phyloP scores from a whole-genome alignment of 169 alveolate genomes.

The Eimeria necatrix region DNA sequence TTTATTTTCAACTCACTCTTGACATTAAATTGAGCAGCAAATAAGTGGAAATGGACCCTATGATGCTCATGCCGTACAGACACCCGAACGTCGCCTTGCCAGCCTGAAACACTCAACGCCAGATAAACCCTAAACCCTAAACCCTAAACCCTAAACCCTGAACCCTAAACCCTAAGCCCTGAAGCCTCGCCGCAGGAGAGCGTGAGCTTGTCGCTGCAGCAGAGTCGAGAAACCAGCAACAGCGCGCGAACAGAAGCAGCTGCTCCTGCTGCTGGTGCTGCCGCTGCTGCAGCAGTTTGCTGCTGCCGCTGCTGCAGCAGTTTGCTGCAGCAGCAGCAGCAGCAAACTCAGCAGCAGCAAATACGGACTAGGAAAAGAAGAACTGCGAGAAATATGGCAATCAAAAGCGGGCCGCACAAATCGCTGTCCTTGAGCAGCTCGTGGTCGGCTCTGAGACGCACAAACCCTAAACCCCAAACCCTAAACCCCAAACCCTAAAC shows the following conservation, averaged over 20 bases:
- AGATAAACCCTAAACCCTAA: neutral
- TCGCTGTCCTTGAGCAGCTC: constrained; percentile 47
- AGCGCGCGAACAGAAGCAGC: neutral
- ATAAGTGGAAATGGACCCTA: constrained; percentile 87
- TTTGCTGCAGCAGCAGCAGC: neutral
- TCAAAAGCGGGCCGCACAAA: constrained; percentile 64
- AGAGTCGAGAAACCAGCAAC: too few relatives aligned
- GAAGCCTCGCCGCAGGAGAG: neutral
- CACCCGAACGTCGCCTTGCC: constrained; percentile 88
- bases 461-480: too few relatives aligned
- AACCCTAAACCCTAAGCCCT: neutral
- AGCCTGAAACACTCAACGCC: neutral
- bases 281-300: too few relatives aligned
- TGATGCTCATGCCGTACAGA: constrained; percentile 88
- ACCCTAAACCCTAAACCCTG: neutral
- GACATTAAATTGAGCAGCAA: constrained; percentile 88
- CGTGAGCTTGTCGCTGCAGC: too few relatives aligned
- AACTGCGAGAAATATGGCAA: constrained; percentile 61
- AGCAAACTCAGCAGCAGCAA: neutral
- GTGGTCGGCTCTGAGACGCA: constrained; percentile 55
- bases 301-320: too few relatives aligned
- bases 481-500: too few relatives aligned
- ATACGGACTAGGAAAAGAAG: constrained; percentile 67
- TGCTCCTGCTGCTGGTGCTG: neutral
- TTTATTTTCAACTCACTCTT: constrained; percentile 51